Base-by-base conservation (phyloP, 2,329 filamentous ascomycete genomes). In the Fusarium continuum region DNA sequence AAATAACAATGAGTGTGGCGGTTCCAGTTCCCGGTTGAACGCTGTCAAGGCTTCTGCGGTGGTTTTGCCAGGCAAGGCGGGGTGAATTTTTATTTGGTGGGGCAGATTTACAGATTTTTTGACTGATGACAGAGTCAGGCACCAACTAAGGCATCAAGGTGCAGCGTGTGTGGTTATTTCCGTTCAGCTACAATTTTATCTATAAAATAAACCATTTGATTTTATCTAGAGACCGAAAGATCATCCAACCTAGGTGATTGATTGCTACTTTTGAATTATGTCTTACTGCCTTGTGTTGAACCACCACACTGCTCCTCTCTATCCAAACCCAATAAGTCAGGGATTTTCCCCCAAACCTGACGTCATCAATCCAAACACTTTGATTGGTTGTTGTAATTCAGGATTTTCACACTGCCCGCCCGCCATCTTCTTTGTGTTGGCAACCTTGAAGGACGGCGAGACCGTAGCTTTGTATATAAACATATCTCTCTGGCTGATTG, bases 1-100 rank as follows among this genome's bases (percentile, higher is more conserved):
- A 69, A 61, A 64, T 64, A 64, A 64, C 55, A 63, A 63, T 51
- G 43, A 57, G 61, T 65, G 70, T 72, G 70, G 70, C 70, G 68
- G 68, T 72, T 68, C 69, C 61, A 57, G 61, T 64, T 58, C 61
- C 68, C 54, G 59, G 64, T 63, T 64, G 47, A 55, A 57, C 36
- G 49, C 51, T 56, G 56, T 66, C 59, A 60, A 61, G 55, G 47
- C 58, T 59, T 62, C 62, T 67, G 46, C 58, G 55, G 59, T 55
- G 67, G 63, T 67, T 61, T 51, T 38, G 64, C 54, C 28, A 75
- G 73, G 74, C 74, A 71, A 75, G 74, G 75, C 75, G 76, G 76
- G 76, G 76, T 77, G 75, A 73, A 75, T 74, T 76, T 76, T 76
- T 70, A 70, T 71, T 65, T 75, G 70, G 76, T 77, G 76, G 76